Percentiles rank a stretch among this genome's conserved stretches.
phyloP scores from a whole-genome alignment of 305 asterid species.

The Striga hermonthica region DNA sequence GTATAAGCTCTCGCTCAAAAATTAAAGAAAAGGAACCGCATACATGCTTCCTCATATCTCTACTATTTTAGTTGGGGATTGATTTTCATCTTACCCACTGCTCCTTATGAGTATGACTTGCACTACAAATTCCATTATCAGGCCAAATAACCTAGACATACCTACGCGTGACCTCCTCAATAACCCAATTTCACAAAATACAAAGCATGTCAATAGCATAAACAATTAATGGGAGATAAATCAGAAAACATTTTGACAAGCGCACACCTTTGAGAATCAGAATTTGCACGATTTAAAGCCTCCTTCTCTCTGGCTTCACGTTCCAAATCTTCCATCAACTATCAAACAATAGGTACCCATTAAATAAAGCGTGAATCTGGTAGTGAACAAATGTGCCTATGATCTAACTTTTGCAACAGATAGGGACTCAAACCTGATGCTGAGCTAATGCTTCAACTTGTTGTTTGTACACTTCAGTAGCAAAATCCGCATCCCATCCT shows the following conservation, averaged over 20 bases:
- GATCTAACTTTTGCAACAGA: constrained; percentile 9
- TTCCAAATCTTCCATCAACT: constrained; percentile 88
- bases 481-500: constrained; percentile 99
- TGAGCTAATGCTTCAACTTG: constrained; percentile 90
- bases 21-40: constrained; percentile 3
- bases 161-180: constrained; percentile 7
- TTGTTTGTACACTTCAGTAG: constrained; percentile 90
- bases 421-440: constrained; percentile 66
- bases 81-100: constrained; percentile 4
- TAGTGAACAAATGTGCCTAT: constrained; percentile 10
- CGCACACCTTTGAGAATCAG: constrained; percentile 61
- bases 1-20: constrained; percentile 8
- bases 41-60: not conserved
- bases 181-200: constrained; percentile 10
- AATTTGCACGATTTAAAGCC: constrained; percentile 64
- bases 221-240: constrained; percentile 18
- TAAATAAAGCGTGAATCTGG: constrained; percentile 16
- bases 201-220: constrained; percentile 9
- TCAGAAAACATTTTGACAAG: constrained; percentile 14
- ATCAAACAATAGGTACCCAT: constrained; percentile 29
- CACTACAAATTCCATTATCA: constrained; percentile 4
- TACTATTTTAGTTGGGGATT: constrained; percentile 3
- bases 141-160: constrained; percentile 6
- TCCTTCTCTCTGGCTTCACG: constrained; percentile 91
- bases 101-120: constrained; percentile 13